Percentiles rank a stretch among this genome's conserved stretches.
phyloP scores from a whole-genome alignment of 805 yeast genomes.

The Lachancea fermentati region DNA sequence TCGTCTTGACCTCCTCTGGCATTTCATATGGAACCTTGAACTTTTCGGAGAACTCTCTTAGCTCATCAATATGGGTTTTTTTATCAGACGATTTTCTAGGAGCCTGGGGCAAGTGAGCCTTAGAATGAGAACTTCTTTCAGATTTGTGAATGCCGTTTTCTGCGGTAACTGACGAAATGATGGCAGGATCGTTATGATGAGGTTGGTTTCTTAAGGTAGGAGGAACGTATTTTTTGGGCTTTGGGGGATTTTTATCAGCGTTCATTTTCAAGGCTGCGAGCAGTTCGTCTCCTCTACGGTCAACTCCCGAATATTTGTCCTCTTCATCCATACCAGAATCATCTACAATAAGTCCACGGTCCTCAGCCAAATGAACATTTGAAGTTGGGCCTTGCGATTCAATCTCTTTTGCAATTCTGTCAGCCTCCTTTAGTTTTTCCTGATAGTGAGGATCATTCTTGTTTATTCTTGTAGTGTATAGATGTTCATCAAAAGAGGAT shows the following conservation, averaged over 20 bases:
- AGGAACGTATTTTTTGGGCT: conserved; percentile 33
- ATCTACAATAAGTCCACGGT: conserved; percentile 71
- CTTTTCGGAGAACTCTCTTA: conserved; percentile 73
- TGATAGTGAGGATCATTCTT: conserved; percentile 67
- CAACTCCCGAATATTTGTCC: conserved; percentile 92
- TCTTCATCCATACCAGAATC: conserved; percentile 92
- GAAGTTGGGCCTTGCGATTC: conserved; percentile 58
- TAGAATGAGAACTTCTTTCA: background rate
- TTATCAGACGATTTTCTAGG: conserved; percentile 14
- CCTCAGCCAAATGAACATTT: conserved; percentile 84
- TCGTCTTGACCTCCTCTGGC: conserved; percentile 40
- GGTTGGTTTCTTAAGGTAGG: conserved; percentile 33
- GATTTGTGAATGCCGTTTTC: conserved; percentile 8
- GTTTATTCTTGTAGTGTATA: conserved; percentile 77
- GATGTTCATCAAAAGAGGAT: conserved; percentile 74
- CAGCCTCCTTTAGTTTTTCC: conserved; percentile 63
- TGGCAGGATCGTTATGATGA: conserved; percentile 32
- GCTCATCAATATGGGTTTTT: conserved; percentile 47
- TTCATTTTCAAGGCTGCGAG: conserved; percentile 30
- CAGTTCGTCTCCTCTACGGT: conserved; percentile 41
- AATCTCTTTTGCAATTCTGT: conserved; percentile 75
- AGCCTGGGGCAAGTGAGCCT: conserved; percentile 1
- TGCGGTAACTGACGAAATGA: conserved; percentile 26
- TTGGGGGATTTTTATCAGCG: conserved; percentile 23
- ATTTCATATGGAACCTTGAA: conserved; percentile 63